Conservation (phyloP, 495 filamentous ascomycete species). For the Talaromyces ruber region DNA sequence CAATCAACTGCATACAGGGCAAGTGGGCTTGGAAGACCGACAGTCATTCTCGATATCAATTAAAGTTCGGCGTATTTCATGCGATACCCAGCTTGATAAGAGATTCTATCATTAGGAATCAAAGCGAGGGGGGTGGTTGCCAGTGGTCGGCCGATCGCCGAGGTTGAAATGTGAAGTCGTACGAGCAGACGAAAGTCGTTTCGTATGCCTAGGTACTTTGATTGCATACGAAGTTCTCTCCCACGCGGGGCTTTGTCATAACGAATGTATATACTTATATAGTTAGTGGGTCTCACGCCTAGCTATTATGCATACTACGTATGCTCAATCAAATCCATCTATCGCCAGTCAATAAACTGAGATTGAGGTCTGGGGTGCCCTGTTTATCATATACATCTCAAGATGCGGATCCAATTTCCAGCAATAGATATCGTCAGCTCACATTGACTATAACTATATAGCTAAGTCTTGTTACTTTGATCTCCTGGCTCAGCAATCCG, state of each 20-base stretch:
- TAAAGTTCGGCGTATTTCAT: not conserved
- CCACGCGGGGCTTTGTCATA: not conserved
- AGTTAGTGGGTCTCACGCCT: not conserved
- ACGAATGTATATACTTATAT: not conserved
- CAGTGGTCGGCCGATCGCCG: not conserved
- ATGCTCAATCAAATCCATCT: not conserved
- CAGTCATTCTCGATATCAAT: not conserved
- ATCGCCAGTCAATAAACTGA: not conserved
- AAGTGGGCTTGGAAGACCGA: not conserved
- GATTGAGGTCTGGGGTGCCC: not conserved
- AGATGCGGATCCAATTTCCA: not conserved
- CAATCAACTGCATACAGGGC: not conserved
- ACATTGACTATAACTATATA: not conserved
- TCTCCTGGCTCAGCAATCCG: not conserved
- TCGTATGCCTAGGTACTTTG: not conserved
- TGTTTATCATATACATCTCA: not conserved
- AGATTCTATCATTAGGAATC: not conserved
- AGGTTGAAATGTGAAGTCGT: not conserved
- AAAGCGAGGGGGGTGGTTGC: not conserved
- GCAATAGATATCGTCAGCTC: not conserved
- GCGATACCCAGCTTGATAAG: not conserved
- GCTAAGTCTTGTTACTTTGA: not conserved
- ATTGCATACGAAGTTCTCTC: not conserved
- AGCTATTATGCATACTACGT: not conserved
- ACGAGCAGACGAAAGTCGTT: not conserved